phyloP scores from a whole-genome alignment of 352 stramenopile genomes.

The Phytophthora pluvialis region DNA sequence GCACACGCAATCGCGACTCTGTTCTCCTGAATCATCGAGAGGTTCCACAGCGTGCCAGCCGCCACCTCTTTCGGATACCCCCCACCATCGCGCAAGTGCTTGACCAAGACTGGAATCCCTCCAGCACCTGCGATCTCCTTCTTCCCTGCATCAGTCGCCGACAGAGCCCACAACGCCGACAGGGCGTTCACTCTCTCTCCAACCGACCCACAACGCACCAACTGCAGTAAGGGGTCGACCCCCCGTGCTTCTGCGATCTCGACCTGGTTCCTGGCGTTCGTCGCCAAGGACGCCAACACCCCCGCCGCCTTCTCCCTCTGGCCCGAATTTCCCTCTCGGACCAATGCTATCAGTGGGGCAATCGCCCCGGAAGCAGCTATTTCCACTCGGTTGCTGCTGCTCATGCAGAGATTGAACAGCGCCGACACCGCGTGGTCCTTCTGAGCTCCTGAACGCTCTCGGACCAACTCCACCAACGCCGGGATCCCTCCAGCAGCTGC shows the following conservation, averaged over 20 bases:
- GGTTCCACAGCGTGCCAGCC: conserved; percentile 10
- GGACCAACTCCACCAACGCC: conserved; percentile 13
- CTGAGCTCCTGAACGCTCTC: conserved; percentile 2
- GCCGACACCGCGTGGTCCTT: conserved; percentile 10
- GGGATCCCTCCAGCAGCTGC: conserved; percentile 4
- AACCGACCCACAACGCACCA: conserved; percentile 1
- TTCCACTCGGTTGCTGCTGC: conserved; percentile 1
- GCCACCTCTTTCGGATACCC: conserved; percentile 19
- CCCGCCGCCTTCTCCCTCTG: conserved; percentile 23
- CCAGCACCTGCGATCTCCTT: conserved; percentile 2
- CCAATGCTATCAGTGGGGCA: conserved; percentile 12
- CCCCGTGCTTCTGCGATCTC: conserved; percentile 2
- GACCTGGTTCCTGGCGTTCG: conserved; percentile 2
- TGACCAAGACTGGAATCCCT: conserved; percentile 9
- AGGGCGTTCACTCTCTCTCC: conserved; percentile 11
- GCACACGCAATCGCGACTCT: conserved; percentile 8
- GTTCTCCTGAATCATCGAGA: conserved; percentile 19
- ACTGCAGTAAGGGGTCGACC: conserved; percentile 5
- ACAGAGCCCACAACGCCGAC: conserved; percentile 14
- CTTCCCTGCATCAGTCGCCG: conserved; percentile 3
- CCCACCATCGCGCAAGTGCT: background rate
- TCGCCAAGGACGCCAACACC: conserved; percentile 20
- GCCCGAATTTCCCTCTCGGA: conserved; percentile 8
- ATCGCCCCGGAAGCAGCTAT: conserved; percentile 6
- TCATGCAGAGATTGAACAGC: conserved; percentile 18